phyloP scores from a whole-genome alignment of 1,139 yeast species.

The Petasospora fabianii region DNA sequence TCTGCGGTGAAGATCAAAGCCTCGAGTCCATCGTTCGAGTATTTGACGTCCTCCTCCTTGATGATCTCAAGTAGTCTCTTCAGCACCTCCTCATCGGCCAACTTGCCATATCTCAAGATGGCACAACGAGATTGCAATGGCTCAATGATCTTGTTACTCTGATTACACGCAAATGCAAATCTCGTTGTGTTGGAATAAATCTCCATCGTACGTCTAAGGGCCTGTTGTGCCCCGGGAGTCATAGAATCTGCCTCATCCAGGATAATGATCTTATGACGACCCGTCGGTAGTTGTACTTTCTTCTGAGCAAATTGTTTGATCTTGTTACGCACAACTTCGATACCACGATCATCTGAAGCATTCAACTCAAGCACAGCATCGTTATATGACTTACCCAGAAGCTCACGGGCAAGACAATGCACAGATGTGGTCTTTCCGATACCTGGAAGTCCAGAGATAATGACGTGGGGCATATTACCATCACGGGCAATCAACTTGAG shows the following conservation, averaged over 20 bases:
- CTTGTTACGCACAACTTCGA: slow-evolving; percentile 87
- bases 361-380: slow-evolving; percentile 91
- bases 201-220: slow-evolving; percentile 95
- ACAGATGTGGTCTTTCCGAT: slow-evolving; percentile 95
- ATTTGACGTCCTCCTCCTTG: slow-evolving; percentile 66
- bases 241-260: slow-evolving; percentile 97
- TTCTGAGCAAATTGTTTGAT: slow-evolving; percentile 96
- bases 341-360: slow-evolving; percentile 97
- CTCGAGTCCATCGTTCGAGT: slow-evolving; percentile 85
- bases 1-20: slow-evolving; percentile 96
- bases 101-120: slow-evolving; percentile 75
- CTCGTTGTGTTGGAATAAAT: slow-evolving; percentile 90
- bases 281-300: slow-evolving; percentile 69
- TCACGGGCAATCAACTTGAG: slow-evolving; percentile 80
- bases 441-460: slow-evolving; percentile 92
- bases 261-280: slow-evolving; percentile 82
- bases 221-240: slow-evolving; percentile 99
- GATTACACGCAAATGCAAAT: slow-evolving; percentile 97
- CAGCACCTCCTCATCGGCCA: slow-evolving; percentile 82
- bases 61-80: slow-evolving; percentile 71
- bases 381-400: slow-evolving; percentile 67
- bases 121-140: slow-evolving; percentile 98
- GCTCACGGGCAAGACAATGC: slow-evolving; percentile 82
- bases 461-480: slow-evolving; percentile 96
- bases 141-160: slow-evolving; percentile 89